These are phyloP conservation scores for Canavalia ensiformis DNA, from an alignment of 306 rosid genomes.

Conservation along the genomic window DNA sequence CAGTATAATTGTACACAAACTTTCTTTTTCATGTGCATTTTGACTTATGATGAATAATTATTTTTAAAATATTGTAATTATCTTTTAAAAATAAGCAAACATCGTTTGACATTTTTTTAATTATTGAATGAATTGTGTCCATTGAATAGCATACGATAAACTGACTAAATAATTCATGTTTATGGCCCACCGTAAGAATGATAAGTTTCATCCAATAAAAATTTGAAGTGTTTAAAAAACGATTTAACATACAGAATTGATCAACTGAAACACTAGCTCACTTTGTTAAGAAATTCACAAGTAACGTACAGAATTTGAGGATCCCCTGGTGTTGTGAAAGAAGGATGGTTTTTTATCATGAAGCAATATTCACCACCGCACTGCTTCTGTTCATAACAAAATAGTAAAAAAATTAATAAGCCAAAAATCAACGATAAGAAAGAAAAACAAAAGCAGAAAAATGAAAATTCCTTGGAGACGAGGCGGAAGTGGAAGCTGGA, in stretches of 20 bases:
- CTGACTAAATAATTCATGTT: too few species aligned
- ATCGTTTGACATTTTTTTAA: too few species aligned
- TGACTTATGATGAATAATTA: too few species aligned
- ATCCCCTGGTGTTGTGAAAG: slow-evolving; percentile 54
- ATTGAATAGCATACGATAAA: too few species aligned
- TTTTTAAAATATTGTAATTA: too few species aligned
- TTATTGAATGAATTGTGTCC: too few species aligned
- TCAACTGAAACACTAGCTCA: not conserved
- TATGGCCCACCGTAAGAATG: too few species aligned
- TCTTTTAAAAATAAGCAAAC: too few species aligned
- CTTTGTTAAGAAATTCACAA: not conserved
- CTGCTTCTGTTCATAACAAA: slow-evolving; percentile 57
- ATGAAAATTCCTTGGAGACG: slow-evolving; percentile 61
- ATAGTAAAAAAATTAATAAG: not conserved
- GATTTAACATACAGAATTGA: not conserved
- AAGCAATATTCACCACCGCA: slow-evolving; percentile 81
- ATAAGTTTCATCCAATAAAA: not conserved
- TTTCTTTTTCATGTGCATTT: too few species aligned
- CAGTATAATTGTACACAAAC: too few species aligned
- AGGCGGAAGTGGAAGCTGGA: slow-evolving; percentile 73
- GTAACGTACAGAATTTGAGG: slow-evolving; percentile 72
- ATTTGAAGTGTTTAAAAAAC: not conserved
- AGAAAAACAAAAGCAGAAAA: not conserved
- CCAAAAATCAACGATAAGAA: not conserved
- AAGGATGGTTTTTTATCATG: slow-evolving; percentile 69